A percentile compares a stretch with the other conserved stretches of the same genome.
Conservation (phyloP, 78 protist genomes). For the Pelomyxa schiedti region DNA sequence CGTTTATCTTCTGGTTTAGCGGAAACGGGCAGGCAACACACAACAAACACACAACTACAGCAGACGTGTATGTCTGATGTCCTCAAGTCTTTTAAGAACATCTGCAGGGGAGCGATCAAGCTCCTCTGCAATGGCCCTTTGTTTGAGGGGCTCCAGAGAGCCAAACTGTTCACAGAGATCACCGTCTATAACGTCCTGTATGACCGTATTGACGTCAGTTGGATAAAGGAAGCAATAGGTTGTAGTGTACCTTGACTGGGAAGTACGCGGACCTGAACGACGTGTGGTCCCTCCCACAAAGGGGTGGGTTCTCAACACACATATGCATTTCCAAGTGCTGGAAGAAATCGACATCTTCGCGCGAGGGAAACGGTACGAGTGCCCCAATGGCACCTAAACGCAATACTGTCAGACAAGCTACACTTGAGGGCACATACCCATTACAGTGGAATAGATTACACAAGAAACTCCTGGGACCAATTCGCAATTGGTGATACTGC, state of each 20-base stretch:
- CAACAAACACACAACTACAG: no score
- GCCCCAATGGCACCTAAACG: constrained; percentile 64
- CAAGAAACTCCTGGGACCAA: constrained; percentile 58
- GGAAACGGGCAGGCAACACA: no score
- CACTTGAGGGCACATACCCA: no score
- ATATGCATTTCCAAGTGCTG: constrained; percentile 77
- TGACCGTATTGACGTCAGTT: no score
- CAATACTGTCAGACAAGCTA: no score
- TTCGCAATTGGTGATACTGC: constrained; percentile 30
- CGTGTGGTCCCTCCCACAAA: constrained; percentile 82
- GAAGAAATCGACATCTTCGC: constrained; percentile 78
- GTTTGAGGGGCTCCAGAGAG: constrained; percentile 32
- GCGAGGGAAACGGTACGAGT: constrained; percentile 53
- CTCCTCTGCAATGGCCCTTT: constrained; percentile 62
- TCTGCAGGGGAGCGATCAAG: constrained; percentile 69
- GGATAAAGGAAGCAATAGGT: background rate
- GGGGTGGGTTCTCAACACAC: constrained; percentile 59
- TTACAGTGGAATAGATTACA: constrained; percentile 50
- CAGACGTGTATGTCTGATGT: constrained; percentile 13
- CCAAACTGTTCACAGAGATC: constrained; percentile 76
- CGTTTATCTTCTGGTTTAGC: no score
- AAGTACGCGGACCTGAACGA: constrained; percentile 72
- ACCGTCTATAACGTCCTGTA: constrained; percentile 77
- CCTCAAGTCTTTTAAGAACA: constrained; percentile 79
- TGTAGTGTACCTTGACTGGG: constrained; percentile 68